Evolutionary conservation across 768 basidiomycete genomes (phyloP), one percentile per base, ranked within the genome.

Genomic region (Suillus sp.): DNA sequence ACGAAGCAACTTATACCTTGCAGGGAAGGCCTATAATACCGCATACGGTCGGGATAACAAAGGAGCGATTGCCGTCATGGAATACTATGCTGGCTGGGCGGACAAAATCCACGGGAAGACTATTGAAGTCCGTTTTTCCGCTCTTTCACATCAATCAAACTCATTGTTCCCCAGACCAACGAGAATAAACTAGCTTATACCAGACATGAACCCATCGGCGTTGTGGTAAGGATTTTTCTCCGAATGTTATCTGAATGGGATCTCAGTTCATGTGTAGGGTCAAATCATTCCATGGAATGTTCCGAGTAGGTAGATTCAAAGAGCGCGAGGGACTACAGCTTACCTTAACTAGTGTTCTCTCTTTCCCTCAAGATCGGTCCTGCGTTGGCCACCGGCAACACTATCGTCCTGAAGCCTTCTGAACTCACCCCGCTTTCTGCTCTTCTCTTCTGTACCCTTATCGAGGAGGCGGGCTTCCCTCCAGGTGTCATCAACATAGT

Each of bases 391-490:
- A 85, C 86, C 2, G 93, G 93, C 53, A 93, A 93, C 75, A 78
- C 84, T 4, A 80, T 95, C 65, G 80, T 96, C 63, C 78, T 95
- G 70, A 95, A 93, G 78, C 88, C 92, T 9, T 92, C 91, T 1
- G 92, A 93, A 69, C 79, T 92, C 65, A 92, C 91, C 0, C 90
- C 91, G 6, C 75, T 91, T 34, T 84, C 88, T 13, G 89, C 89
- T 4, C 72, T 91, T 51, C 75, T 74, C 43, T 63, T 86, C 47
- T 72, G 72, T 53, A 77, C 79, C 20, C 80, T 93, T 54, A 77
- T 87, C 66, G 73, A 81, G 25, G 83, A 92, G 71, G 91, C 91
- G 2, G 91, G 91, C 9, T 87, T 91, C 77, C 91, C 90, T 10
- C 79, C 86, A 20, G 91, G 93, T 62, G 89, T 89, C 40, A 81